Conservation (phyloP, 805 yeast species). For the Scheffersomyces stipitis region DNA sequence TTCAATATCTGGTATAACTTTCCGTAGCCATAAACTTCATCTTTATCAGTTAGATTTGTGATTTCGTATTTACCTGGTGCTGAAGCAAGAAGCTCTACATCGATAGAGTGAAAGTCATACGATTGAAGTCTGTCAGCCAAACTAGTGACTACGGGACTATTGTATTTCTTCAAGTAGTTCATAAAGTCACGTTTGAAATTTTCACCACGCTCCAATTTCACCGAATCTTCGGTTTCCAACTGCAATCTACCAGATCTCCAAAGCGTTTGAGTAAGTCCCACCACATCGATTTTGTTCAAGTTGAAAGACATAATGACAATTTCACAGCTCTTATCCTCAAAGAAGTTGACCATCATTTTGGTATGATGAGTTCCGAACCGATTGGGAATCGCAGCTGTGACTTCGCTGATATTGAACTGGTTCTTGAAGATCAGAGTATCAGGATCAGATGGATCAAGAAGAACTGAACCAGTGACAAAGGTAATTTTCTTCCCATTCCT, state of each 20-base stretch:
- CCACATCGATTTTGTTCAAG: constrained; percentile 53
- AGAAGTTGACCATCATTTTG: constrained; percentile 63
- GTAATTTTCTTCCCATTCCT: constrained; percentile 19
- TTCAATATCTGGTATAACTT: constrained; percentile 43
- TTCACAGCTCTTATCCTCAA: constrained; percentile 44
- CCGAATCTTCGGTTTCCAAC: constrained; percentile 4
- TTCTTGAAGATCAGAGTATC: constrained; percentile 11
- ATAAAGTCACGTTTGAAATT: constrained; percentile 48
- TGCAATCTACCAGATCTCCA: constrained; percentile 57
- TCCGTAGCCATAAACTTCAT: constrained; percentile 48
- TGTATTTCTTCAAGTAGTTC: constrained; percentile 47
- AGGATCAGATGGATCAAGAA: constrained; percentile 10
- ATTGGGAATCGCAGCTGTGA: constrained; percentile 33
- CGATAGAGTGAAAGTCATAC: constrained; percentile 47
- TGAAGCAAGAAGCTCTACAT: constrained; percentile 57
- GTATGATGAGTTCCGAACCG: constrained; percentile 58
- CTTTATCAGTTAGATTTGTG: constrained; percentile 4
- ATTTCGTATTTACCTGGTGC: constrained; percentile 44
- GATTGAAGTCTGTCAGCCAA: constrained; percentile 27
- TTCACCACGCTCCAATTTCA: background rate
- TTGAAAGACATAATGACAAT: constrained; percentile 62
- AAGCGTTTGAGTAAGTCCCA: constrained; percentile 60
- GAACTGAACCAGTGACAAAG: constrained; percentile 29
- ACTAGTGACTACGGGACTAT: constrained; percentile 19
- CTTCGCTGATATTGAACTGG: constrained; percentile 24